Percentiles rank a stretch among this genome's conserved stretches.
These are phyloP conservation scores for Mimosa bimucronata DNA, from an alignment of 306 rosid species.

Conservation along the genomic window DNA sequence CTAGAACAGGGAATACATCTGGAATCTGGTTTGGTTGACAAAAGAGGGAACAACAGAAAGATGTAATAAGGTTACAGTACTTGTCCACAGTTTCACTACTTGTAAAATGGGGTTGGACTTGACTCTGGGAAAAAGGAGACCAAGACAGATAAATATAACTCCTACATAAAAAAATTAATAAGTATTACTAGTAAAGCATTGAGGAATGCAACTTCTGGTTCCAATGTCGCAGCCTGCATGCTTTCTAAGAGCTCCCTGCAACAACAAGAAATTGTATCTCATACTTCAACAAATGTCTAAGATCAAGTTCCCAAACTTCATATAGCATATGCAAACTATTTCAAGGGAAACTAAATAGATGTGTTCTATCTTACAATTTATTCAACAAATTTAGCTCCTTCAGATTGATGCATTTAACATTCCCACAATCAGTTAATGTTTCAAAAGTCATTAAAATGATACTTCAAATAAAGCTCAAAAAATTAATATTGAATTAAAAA, in stretches of 20 bases:
- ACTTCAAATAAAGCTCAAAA: neutral
- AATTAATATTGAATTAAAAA: neutral
- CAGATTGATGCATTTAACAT: neutral
- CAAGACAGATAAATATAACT: neutral
- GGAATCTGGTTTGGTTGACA: slow-evolving; percentile 67
- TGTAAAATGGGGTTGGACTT: slow-evolving; percentile 24
- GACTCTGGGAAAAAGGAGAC: neutral
- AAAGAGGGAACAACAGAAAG: slow-evolving; percentile 39
- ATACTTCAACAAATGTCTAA: slow-evolving; percentile 10
- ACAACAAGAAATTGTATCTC: slow-evolving; percentile 36
- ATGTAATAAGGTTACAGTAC: slow-evolving; percentile 1
- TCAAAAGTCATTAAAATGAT: neutral
- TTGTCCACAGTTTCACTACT: slow-evolving; percentile 7
- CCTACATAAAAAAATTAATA: slow-evolving; percentile 15
- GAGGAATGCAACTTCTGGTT: slow-evolving; percentile 86
- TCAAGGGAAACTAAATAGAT: neutral
- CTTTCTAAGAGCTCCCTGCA: slow-evolving; percentile 80
- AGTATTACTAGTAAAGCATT: slow-evolving; percentile 75
- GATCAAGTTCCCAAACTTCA: slow-evolving; percentile 17
- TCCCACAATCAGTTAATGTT: neutral
- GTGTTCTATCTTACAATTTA: neutral
- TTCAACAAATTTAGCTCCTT: slow-evolving; percentile 4
- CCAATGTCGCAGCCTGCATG: slow-evolving; percentile 83
- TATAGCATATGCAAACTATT: neutral
- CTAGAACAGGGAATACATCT: slow-evolving; percentile 78